Conservation (phyloP, 2,329 filamentous ascomycete genomes). For the Tolypocladium nubicola region DNA sequence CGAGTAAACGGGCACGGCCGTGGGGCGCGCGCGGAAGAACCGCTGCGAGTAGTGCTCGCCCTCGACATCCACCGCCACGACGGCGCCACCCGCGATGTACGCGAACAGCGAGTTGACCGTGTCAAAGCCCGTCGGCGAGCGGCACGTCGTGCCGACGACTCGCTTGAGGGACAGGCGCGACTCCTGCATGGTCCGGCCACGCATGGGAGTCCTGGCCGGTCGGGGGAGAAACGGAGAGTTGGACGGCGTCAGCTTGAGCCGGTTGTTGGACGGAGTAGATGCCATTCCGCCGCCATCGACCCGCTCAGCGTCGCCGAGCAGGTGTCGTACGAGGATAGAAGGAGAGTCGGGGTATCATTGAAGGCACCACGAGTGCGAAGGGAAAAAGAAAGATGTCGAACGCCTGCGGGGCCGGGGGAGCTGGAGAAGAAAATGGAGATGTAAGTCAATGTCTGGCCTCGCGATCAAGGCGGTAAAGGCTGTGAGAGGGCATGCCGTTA, state of each 20-base stretch:
- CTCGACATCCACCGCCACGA: constrained; percentile 77
- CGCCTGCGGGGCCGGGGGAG: background rate
- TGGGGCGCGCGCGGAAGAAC: constrained; percentile 82
- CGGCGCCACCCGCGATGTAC: constrained; percentile 85
- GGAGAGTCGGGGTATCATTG: constrained; percentile 6
- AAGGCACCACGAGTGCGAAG: constrained; percentile 3
- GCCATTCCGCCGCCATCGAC: constrained; percentile 49
- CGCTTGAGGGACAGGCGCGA: constrained; percentile 63
- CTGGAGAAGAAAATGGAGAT: constrained; percentile 1
- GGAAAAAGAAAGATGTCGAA: background rate
- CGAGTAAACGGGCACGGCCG: constrained; percentile 56
- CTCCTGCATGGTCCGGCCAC: constrained; percentile 36
- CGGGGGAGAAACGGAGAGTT: constrained; percentile 61
- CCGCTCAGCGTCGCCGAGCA: constrained; percentile 1
- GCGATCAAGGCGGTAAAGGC: background rate
- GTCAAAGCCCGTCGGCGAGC: constrained; percentile 77
- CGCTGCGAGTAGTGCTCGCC: constrained; percentile 61
- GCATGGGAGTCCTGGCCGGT: constrained; percentile 51
- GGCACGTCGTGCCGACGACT: constrained; percentile 85
- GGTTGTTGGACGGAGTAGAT: constrained; percentile 45
- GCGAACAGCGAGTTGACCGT: constrained; percentile 70
- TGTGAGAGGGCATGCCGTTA: background rate
- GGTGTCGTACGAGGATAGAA: background rate
- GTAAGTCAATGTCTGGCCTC: constrained; percentile 6
- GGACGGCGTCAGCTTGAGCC: constrained; percentile 63